Evolutionary conservation across 73 alveolate genomes (phyloP), one percentile per base, ranked within the genome.

Genomic region (Stentor roeselii): DNA sequence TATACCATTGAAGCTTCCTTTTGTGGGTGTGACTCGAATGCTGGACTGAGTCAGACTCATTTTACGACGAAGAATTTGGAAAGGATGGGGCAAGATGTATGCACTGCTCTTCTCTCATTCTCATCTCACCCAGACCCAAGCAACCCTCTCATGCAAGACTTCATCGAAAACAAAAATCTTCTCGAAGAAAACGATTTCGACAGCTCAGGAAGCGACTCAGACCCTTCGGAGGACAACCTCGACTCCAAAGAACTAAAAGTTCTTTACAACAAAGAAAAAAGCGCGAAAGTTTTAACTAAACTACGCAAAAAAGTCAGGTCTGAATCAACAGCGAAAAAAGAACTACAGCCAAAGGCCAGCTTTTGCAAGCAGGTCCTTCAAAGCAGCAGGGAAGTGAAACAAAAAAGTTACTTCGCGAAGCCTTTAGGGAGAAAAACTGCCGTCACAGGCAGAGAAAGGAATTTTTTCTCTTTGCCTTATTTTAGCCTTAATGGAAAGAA

Each of bases 1-100:
- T 91, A 35, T 75, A 91, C 96, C 0, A 85, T 91, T 75, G 96
- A 91, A 82, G 89, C 96, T 1, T 75, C 90, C 27, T 91, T 91
- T 59, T 88, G 92, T 39, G 96, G 96, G 40, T 88, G 90, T 21
- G 87, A 84, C 59, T 61, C 76, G 27, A 91, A 92, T 4, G 83
- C 11, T 3, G 41, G 38, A 35, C 59, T 77, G 39, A 6, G 30
- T 6, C 92, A 75, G 27, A 37, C 67, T 58, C 96, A 91, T 75
- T 88, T 84, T 76, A 78, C 92, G n/a, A 84, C 92, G n/a, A 75
- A 59, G 60, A 88, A 90, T 78, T 76, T 86, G 15, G 76, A 83
- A 89, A 2, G 37, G 59, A 59, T 83, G 38, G 95, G 95, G 37
- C 50, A 75, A 67, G 78, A 67, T 59, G 80, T 89, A 4, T 82